Base-by-base conservation (phyloP, 805 yeast genomes). In the Lachancea lanzarotensis region DNA sequence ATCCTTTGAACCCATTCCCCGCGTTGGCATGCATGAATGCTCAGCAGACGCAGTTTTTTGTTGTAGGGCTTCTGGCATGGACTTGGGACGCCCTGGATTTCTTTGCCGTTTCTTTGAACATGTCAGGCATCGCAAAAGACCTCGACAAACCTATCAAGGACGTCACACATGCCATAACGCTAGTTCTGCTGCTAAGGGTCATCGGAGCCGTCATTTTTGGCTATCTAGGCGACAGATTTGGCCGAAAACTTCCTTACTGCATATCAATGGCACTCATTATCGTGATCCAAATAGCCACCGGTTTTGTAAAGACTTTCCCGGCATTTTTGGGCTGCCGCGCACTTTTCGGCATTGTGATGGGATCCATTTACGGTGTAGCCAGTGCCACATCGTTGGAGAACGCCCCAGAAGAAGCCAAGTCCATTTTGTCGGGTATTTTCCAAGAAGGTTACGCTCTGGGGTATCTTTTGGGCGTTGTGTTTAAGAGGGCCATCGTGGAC, bases 391-490 rank as follows among this genome's bases (percentile, higher is more conserved):
- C 87, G 8, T 67, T 83, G 29, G 85, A 81, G 51, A 83, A 81
- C 55, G 72, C 79, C 41, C 87, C 87, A 1, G 56, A 58, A 1
- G 67, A 64, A 22, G 77, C 86, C 12, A 73, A 82, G 54, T 82
- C 85, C 38, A 69, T 80, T 46, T 63, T 81, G 39, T 74, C 81
- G 30, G 87, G 86, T 39, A 62, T 84, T 35, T 76, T 87, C 59
- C 95, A 86, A 64, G 84, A 85, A 60, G 95, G 95, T 49, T 87
- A 82, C 53, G 82, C 84, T 0, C 72, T 82, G 39, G 89, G 89
- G 19, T 81, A 80, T 53, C 64, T 82, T 20, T 57, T 81, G 47
- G 86, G 80, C 5, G 84, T 80, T 40, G 69, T 81, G 19, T 82
- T 81, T 66, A 75, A 76, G 49, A 70, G 87, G 59, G 83, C 82